Percentiles rank a stretch among this genome's conserved stretches.
These are phyloP conservation scores for Candida pseudoglaebosa DNA, from an alignment of 805 yeast species.

Conservation along the genomic window DNA sequence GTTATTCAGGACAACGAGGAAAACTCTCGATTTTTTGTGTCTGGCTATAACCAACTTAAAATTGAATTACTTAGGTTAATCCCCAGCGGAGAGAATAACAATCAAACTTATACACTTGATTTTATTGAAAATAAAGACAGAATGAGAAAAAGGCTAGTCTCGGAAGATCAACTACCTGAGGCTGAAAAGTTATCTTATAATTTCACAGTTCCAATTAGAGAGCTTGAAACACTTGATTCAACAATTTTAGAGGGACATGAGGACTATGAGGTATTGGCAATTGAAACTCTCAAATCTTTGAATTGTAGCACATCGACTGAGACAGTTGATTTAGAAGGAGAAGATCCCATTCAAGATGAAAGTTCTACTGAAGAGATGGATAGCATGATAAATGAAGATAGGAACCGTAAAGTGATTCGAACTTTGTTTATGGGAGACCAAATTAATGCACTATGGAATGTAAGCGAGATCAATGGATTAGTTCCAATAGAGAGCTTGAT, in stretches of 20 bases:
- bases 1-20: conserved; percentile 64
- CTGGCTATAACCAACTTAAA: conserved; percentile 46
- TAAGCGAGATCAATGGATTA: conserved; percentile 71
- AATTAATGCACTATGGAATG: conserved; percentile 70
- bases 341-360: conserved; percentile 42
- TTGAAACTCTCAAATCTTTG: conserved; percentile 22
- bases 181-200: conserved; percentile 41
- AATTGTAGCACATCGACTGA: conserved; percentile 16
- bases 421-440: conserved; percentile 67
- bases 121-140: conserved; percentile 67
- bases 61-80: conserved; percentile 36
- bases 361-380: conserved; percentile 6
- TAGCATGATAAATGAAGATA: conserved; percentile 43
- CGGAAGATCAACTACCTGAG: conserved; percentile 46
- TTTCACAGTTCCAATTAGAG: conserved; percentile 35
- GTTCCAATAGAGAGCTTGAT: conserved; percentile 72
- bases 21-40: conserved; percentile 45
- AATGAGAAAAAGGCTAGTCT: conserved; percentile 58
- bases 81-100: conserved; percentile 15
- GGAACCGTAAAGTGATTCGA: conserved; percentile 69
- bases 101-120: conserved; percentile 50
- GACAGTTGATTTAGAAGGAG: conserved; percentile 7
- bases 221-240: conserved; percentile 8
- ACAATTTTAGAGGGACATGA: conserved; percentile 14
- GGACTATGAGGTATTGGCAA: conserved; percentile 13